Evolutionary conservation across 352 stramenopile genomes (phyloP).

Genomic region (Nothophytophthora sp.): DNA sequence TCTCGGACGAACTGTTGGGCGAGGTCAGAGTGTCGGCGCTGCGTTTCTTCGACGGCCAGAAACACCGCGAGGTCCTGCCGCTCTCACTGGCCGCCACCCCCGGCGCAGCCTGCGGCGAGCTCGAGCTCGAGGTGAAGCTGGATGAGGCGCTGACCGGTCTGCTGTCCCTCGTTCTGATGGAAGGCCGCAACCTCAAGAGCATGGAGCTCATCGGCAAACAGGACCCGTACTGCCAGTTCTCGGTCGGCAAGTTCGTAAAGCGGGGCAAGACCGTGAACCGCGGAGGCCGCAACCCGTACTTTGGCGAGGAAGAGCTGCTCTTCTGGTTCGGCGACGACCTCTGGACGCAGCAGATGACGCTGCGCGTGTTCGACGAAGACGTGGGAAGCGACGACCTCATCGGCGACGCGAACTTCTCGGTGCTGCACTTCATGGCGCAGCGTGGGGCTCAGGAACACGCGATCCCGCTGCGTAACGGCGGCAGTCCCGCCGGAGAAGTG

Average conservation of each 20-base stretch:
- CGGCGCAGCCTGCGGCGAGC: slow-evolving; percentile 40
- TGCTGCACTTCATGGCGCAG: slow-evolving; percentile 75
- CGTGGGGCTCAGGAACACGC: slow-evolving; percentile 46
- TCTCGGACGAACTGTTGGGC: slow-evolving; percentile 86
- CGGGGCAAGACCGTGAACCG: slow-evolving; percentile 73
- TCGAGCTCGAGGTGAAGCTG: slow-evolving; percentile 75
- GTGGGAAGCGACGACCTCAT: slow-evolving; percentile 91
- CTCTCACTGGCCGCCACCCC: slow-evolving; percentile 40
- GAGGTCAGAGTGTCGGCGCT: slow-evolving; percentile 69
- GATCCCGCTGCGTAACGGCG: slow-evolving; percentile 65
- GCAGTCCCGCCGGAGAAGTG: slow-evolving; percentile 73
- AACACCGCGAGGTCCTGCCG: slow-evolving; percentile 58
- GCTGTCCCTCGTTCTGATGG: slow-evolving; percentile 83
- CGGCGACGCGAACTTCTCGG: slow-evolving; percentile 68
- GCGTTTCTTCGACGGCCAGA: slow-evolving; percentile 74
- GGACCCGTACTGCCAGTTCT: slow-evolving; percentile 90
- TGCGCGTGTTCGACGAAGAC: slow-evolving; percentile 88
- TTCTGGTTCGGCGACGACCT: slow-evolving; percentile 92
- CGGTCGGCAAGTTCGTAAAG: slow-evolving; percentile 69
- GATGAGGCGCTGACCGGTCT: slow-evolving; percentile 84
- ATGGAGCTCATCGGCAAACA: slow-evolving; percentile 91
- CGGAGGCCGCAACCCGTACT: slow-evolving; percentile 90
- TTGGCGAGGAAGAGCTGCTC: slow-evolving; percentile 90
- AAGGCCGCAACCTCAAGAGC: slow-evolving; percentile 89
- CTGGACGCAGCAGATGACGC: slow-evolving; percentile 80